These are phyloP conservation scores for Tuber magnatum DNA, from an alignment of 495 filamentous ascomycete genomes.

Conservation along the genomic window DNA sequence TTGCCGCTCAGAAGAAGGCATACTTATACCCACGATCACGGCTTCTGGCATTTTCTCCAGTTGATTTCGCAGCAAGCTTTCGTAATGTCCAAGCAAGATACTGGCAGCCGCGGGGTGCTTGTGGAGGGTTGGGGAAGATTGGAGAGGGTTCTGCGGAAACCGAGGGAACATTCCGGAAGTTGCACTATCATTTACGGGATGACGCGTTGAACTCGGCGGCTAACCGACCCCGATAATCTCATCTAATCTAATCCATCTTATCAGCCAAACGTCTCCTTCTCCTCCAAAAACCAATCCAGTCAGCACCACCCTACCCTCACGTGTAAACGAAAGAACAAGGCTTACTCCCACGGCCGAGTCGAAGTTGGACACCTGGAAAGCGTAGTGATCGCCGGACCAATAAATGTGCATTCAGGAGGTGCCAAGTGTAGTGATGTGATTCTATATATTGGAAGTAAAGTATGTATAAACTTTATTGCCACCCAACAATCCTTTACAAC, in stretches of 20 bases:
- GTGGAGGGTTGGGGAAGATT: slow-evolving; percentile 17
- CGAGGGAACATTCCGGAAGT: neutral
- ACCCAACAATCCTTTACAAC: too few species aligned
- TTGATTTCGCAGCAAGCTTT: slow-evolving; percentile 16
- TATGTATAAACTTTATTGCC: too few species aligned
- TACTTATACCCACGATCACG: slow-evolving; percentile 6
- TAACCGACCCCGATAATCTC: neutral
- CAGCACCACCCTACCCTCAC: neutral
- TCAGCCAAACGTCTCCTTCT: neutral
- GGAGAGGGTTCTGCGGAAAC: slow-evolving; percentile 4
- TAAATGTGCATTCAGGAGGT: too few species aligned
- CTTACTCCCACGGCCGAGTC: too few species aligned
- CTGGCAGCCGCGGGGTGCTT: neutral
- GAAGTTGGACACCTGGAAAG: too few species aligned
- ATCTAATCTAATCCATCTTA: slow-evolving; percentile 3
- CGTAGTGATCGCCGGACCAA: too few species aligned
- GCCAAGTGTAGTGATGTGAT: too few species aligned
- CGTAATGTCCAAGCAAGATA: slow-evolving; percentile 10
- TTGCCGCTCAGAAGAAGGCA: neutral
- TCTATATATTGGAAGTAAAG: too few species aligned
- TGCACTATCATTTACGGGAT: too few species aligned
- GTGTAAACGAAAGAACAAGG: neutral
- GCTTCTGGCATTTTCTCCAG: slow-evolving; percentile 16
- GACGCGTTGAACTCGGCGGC: neutral
- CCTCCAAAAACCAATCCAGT: neutral